These are phyloP conservation scores for Boletellus sp. DNA, from an alignment of 768 basidiomycete genomes.

Conservation along the genomic window DNA sequence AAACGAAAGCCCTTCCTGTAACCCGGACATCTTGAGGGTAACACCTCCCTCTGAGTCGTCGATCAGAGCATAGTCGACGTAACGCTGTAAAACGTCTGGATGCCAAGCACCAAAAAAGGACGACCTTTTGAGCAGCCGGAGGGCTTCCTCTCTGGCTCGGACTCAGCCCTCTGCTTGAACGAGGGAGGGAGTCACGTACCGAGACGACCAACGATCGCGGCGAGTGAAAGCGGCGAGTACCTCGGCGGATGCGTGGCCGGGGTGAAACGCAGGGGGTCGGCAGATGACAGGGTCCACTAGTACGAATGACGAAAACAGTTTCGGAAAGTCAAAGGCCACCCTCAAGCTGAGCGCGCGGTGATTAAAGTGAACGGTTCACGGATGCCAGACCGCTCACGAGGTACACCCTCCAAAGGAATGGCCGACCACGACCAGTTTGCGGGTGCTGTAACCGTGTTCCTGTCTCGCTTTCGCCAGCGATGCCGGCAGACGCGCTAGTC, in stretches of 20 bases:
- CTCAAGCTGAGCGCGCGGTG: conserved; percentile 42
- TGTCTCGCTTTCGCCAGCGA: conserved; percentile 41
- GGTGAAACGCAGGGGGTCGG: conserved; percentile 9
- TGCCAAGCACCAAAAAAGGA: conserved; percentile 76
- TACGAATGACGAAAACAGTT: conserved; percentile 66
- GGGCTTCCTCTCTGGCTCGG: conserved; percentile 54
- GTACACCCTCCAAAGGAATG: conserved; percentile 86
- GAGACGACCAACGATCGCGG: conserved; percentile 59
- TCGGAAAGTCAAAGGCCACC: conserved; percentile 60
- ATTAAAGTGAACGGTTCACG: neutral
- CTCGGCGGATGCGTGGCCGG: neutral
- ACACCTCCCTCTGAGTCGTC: conserved; percentile 37
- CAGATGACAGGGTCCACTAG: conserved; percentile 77
- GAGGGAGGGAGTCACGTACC: conserved; percentile 33
- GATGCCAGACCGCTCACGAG: conserved; percentile 44
- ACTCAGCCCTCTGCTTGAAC: neutral
- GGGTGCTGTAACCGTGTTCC: conserved; percentile 44
- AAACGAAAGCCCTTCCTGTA: conserved; percentile 66
- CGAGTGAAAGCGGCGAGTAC: conserved; percentile 51
- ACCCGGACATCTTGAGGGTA: conserved; percentile 59
- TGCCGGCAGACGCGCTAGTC: conserved; percentile 47
- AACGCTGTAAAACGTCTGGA: conserved; percentile 53
- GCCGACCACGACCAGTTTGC: conserved; percentile 66
- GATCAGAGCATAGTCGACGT: conserved; percentile 55
- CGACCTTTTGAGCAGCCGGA: conserved; percentile 41